Base-by-base conservation (phyloP, 1,139 yeast genomes). In the Lodderomyces beijingensis region DNA sequence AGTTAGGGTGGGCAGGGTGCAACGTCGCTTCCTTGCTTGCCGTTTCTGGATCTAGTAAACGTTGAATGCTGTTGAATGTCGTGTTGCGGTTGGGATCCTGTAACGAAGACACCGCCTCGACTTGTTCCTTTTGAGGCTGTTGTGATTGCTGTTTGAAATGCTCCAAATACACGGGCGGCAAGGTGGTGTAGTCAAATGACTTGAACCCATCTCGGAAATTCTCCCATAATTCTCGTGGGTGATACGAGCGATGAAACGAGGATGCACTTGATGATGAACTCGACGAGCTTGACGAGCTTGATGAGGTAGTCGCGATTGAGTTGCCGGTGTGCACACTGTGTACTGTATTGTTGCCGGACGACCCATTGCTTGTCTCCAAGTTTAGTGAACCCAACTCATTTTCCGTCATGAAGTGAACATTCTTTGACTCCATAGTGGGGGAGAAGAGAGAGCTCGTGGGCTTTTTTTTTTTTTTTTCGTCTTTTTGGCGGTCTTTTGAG, bases 201-300 rank as follows among this genome's bases (percentile, higher is more conserved):
- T 57, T 64, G 49, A 66, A 65, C 4, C 70, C 63, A 40, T 66
- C 68, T 35, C 58, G 55, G 42, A 66, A 65, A 24, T 37, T 34
- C 2, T 25, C n/a, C n/a, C n/a, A n/a, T n/a, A n/a, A n/a, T n/a
- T n/a, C n/a, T n/a, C n/a, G n/a, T n/a, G n/a, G n/a, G n/a, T n/a
- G n/a, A n/a, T n/a, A n/a, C n/a, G n/a, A n/a, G n/a, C n/a, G n/a
- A n/a, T n/a, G n/a, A n/a, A n/a, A n/a, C n/a, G n/a, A n/a, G n/a
- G n/a, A n/a, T n/a, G n/a, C n/a, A n/a, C n/a, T n/a, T n/a, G n/a
- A n/a, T n/a, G n/a, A n/a, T n/a, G n/a, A n/a, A n/a, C n/a, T n/a
- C n/a, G n/a, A n/a, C n/a, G n/a, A n/a, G n/a, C n/a, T n/a, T n/a
- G n/a, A n/a, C n/a, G n/a, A n/a, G n/a, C n/a, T n/a, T n/a, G n/a